Percentiles rank a stretch among this genome's conserved stretches.
Evolutionary conservation across 1,139 yeast species (phyloP).

Genomic region (Saccharomycopsis phalli): DNA sequence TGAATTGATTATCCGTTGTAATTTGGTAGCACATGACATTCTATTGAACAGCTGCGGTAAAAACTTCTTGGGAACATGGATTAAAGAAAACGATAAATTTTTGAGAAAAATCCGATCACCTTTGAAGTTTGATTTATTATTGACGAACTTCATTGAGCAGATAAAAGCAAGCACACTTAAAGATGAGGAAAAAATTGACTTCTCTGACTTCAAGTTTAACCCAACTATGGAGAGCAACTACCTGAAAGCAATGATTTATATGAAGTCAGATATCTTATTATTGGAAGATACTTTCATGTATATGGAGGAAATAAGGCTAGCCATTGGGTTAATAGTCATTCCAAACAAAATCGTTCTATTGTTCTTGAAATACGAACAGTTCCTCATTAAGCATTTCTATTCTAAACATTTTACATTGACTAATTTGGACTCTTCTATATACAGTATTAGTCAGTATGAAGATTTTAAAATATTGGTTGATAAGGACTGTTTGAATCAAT

Average conservation of each 20-base stretch:
- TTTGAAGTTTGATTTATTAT: constrained; percentile 16
- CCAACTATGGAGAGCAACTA: constrained; percentile 9
- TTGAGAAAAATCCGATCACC: constrained; percentile 17
- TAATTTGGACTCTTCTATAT: constrained; percentile 10
- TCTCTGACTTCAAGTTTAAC: not conserved
- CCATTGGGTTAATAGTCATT: constrained; percentile 16
- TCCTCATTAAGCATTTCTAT: constrained; percentile 11
- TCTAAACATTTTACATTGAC: constrained; percentile 6
- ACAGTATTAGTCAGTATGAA: constrained; percentile 6
- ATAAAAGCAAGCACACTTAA: constrained; percentile 10
- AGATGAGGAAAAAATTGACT: constrained; percentile 2
- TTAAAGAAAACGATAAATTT: constrained; percentile 19
- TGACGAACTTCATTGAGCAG: constrained; percentile 10
- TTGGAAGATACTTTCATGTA: constrained; percentile 15
- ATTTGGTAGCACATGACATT: constrained; percentile 17
- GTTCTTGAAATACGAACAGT: constrained; percentile 18
- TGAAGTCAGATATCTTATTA: constrained; percentile 14
- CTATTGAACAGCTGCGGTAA: constrained; percentile 5
- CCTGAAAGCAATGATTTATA: constrained; percentile 11
- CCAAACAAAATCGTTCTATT: constrained; percentile 13
- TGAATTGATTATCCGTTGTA: constrained; percentile 13
- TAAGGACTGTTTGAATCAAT: constrained; percentile 9
- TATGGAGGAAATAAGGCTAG: constrained; percentile 13
- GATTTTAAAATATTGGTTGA: constrained; percentile 2
- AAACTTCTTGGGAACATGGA: constrained; percentile 12